phyloP scores from a whole-genome alignment of 371 early-diverging fungal genomes.

The Mortierella sp. region DNA sequence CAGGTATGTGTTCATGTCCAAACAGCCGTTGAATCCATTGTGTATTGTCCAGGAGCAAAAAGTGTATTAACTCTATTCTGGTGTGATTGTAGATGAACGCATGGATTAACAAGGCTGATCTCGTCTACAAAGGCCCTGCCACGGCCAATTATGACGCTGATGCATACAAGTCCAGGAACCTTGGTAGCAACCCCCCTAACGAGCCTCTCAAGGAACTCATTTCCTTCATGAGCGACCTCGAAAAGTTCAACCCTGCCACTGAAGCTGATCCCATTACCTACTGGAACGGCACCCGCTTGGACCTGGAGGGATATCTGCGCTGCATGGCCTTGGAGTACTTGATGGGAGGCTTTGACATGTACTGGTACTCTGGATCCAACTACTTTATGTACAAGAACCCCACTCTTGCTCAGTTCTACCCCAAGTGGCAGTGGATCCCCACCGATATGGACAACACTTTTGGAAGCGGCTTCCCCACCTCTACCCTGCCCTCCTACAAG shows the following conservation, averaged over 20 bases:
- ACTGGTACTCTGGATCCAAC: conserved; percentile 45
- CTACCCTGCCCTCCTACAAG: conserved; percentile 18
- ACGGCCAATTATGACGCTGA: conserved; percentile 13
- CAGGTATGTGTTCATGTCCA: conserved; percentile 16
- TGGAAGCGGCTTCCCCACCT: conserved; percentile 23
- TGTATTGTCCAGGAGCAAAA: no score
- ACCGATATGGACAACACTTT: conserved; percentile 42
- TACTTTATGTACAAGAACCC: conserved; percentile 53
- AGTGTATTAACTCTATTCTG: neutral
- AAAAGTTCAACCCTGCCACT: conserved; percentile 27
- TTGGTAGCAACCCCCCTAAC: conserved; percentile 11
- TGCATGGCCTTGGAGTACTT: conserved; percentile 48
- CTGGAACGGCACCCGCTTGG: conserved; percentile 38
- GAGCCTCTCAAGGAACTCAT: conserved; percentile 38
- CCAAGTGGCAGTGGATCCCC: conserved; percentile 47
- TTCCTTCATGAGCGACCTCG: conserved; percentile 35
- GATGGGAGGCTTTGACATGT: conserved; percentile 34
- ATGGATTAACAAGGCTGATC: conserved; percentile 18
- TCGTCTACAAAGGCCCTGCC: conserved; percentile 36
- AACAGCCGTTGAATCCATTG: no score
- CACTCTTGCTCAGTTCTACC: conserved; percentile 6
- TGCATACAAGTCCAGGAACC: conserved; percentile 16
- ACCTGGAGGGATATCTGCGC: conserved; percentile 36
- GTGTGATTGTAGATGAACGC: conserved; percentile 37
- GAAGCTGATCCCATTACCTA: conserved; percentile 23